Conservation (phyloP, 352 stramenopile genomes). For the Plasmopara viticola region DNA sequence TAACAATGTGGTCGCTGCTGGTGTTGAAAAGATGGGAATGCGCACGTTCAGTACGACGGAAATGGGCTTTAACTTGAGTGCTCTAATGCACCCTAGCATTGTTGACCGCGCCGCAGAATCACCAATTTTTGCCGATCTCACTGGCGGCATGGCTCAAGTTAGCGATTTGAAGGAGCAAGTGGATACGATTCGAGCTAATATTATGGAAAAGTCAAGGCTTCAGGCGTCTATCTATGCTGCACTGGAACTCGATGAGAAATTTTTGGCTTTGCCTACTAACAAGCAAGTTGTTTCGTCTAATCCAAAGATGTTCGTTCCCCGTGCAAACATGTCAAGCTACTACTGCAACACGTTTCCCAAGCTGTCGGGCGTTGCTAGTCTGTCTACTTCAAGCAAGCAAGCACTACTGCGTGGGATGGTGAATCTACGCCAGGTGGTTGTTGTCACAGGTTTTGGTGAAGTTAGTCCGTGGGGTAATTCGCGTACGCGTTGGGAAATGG, state of each 20-base stretch:
- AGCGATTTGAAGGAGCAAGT: constrained; percentile 67
- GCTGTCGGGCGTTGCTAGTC: constrained; percentile 29
- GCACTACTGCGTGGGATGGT: constrained; percentile 61
- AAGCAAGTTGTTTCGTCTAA: constrained; percentile 9
- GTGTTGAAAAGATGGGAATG: constrained; percentile 73
- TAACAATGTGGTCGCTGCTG: constrained; percentile 83
- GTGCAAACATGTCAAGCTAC: constrained; percentile 69
- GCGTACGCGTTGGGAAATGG: constrained; percentile 87
- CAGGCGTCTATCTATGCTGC: constrained; percentile 39
- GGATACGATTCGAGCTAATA: constrained; percentile 43
- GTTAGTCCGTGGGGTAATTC: constrained; percentile 82
- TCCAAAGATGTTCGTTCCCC: constrained; percentile 33
- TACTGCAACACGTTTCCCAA: constrained; percentile 65
- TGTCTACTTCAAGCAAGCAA: constrained; percentile 37
- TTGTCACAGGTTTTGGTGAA: constrained; percentile 83
- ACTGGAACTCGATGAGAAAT: constrained; percentile 37
- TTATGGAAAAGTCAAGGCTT: constrained; percentile 53
- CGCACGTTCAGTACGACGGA: constrained; percentile 83
- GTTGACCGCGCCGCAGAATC: constrained; percentile 63
- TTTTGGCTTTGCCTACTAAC: constrained; percentile 16
- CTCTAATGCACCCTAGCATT: constrained; percentile 73
- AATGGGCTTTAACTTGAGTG: constrained; percentile 87
- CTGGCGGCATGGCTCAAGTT: constrained; percentile 70
- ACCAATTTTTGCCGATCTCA: constrained; percentile 76
- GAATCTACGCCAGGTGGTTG: constrained; percentile 76